A percentile compares a stretch with the other conserved stretches of the same genome.
phyloP scores from a whole-genome alignment of 2,329 filamentous ascomycete species.

The Colletotrichum musae region DNA sequence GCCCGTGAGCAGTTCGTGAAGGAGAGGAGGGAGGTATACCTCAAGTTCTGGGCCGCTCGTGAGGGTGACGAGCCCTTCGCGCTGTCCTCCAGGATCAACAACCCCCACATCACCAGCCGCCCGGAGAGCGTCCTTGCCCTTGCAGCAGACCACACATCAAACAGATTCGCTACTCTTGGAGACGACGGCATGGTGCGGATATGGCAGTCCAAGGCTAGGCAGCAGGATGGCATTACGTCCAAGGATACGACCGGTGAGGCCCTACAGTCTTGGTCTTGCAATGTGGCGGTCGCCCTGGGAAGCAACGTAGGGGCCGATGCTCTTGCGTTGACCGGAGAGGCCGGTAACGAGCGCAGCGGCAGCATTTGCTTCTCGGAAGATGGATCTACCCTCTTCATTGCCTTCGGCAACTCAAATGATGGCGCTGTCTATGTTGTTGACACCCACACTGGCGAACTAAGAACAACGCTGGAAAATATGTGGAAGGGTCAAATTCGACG shows the following conservation, averaged over 20 bases:
- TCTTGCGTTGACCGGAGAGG: slow-evolving; percentile 46
- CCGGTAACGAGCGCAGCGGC: slow-evolving; percentile 65
- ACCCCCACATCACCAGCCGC: slow-evolving; percentile 77
- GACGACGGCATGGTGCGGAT: slow-evolving; percentile 83
- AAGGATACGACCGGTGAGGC: slow-evolving; percentile 71
- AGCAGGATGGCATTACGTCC: slow-evolving; percentile 76
- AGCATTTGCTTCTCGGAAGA: slow-evolving; percentile 86
- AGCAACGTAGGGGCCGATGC: slow-evolving; percentile 53
- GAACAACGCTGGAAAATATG: slow-evolving; percentile 76
- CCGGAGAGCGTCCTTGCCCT: slow-evolving; percentile 79
- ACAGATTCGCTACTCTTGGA: slow-evolving; percentile 88
- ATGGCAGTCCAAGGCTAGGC: slow-evolving; percentile 83
- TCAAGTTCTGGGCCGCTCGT: slow-evolving; percentile 91
- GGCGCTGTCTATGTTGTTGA: slow-evolving; percentile 84
- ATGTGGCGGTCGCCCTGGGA: slow-evolving; percentile 46
- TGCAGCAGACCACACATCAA: slow-evolving; percentile 75
- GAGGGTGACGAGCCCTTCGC: slow-evolving; percentile 73
- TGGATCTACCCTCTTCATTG: slow-evolving; percentile 84
- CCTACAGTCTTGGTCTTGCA: slow-evolving; percentile 82
- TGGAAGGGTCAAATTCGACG: slow-evolving; percentile 76
- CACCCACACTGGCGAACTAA: slow-evolving; percentile 75
- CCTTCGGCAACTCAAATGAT: slow-evolving; percentile 67
- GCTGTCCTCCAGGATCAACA: slow-evolving; percentile 86
- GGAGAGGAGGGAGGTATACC: slow-evolving; percentile 78
- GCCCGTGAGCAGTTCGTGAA: slow-evolving; percentile 61